phyloP scores from a whole-genome alignment of 306 rosid genomes.

The Lagenaria siceraria region DNA sequence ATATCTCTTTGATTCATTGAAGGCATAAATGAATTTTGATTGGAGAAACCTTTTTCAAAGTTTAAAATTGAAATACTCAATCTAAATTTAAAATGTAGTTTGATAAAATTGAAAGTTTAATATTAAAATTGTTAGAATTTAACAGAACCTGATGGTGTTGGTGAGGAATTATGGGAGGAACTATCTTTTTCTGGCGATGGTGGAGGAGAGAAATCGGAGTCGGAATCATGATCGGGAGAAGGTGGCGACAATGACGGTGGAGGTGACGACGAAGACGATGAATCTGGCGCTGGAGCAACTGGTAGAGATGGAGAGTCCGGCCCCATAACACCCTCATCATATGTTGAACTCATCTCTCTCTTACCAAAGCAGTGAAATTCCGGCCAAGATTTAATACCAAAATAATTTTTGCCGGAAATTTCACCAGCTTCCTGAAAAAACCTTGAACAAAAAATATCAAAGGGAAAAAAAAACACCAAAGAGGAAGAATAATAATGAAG shows the following conservation, averaged over 20 bases:
- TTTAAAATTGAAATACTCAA: too few relatives aligned
- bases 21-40: too few relatives aligned
- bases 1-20: too few relatives aligned
- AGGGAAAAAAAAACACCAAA: too few relatives aligned
- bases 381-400: slow-evolving; percentile 17
- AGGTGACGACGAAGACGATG: slow-evolving; percentile 14
- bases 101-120: too few relatives aligned
- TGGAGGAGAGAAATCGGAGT: not conserved
- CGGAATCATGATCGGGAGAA: not conserved
- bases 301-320: not conserved
- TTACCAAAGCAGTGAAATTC: slow-evolving; percentile 5
- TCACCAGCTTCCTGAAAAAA: not conserved
- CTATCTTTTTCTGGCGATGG: not conserved
- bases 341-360: not conserved
- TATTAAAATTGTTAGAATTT: too few relatives aligned
- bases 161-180: not conserved
- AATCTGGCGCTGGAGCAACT: not conserved
- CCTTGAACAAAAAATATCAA: too few relatives aligned
- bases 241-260: not conserved
- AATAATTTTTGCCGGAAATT: not conserved
- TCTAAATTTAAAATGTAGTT: too few relatives aligned
- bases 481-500: too few relatives aligned
- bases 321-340: slow-evolving; percentile 8
- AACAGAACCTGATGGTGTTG: not conserved
- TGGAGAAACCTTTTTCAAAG: too few relatives aligned